Base-by-base conservation (phyloP, 1,284 basidiomycete species). In the Mixia osmundae region DNA sequence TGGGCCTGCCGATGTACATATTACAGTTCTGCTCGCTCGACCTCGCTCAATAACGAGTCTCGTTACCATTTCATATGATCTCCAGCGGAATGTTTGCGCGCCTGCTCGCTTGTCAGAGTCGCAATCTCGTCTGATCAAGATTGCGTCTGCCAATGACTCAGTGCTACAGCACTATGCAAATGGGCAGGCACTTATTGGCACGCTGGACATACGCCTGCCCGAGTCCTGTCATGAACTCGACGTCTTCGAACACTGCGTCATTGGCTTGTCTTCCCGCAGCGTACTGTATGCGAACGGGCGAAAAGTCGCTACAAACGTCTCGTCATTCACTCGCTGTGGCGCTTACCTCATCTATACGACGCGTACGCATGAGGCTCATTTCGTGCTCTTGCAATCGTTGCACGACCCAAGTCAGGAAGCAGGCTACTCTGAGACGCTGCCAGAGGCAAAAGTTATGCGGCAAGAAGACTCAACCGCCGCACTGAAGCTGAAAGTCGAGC, bases 311-410 rank as follows among this genome's bases (percentile, higher is more conserved):
- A 57, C 63, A 2, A 72, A 72, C 41, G 71, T 64, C 15, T 87
- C 71, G 16, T 94, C 87, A 0, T 82, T 87, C 57, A 66, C 67
- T 1, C 46, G 78, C n/a, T 72, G 77, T 0, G 69, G 75, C 5
- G 68, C 70, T 11, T 85, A 83, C 53, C 59, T 94, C 23, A 73
- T 91, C 30, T 91, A 72, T 59, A 85, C 80, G 1, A 83, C 79
- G 0, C 71, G 70, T 4, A 59, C 78, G 0, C 89, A 97, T 50
- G 71, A 78, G 32, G 73, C 70, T 1, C 66, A 69, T 25, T 95
- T 87, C 50, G 11, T 41, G 12, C 37, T 34, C 8, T 23, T 42
- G 15, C 16, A 31, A 11, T 14, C 27, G 10, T 8, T 40, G 15
- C 3, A 25, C 5, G 29, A 32, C 25, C 15, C 10, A 32, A 5